Conservation (phyloP, 305 asterid species). For the Fraxinus latifolia region DNA sequence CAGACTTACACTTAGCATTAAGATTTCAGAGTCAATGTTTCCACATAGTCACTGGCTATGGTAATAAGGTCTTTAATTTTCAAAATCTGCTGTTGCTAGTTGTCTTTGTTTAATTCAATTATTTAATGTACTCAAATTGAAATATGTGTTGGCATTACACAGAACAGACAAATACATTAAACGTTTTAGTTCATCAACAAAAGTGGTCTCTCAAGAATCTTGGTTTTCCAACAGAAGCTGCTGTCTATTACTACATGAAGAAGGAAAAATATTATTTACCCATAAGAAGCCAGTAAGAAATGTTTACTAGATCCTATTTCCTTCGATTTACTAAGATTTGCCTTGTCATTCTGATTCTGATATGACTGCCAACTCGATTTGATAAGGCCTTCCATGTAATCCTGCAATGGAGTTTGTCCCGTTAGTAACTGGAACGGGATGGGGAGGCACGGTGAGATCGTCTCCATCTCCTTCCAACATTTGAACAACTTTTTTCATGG, state of each 20-base stretch:
- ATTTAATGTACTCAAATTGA: not conserved
- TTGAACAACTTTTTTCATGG: slow-evolving; percentile 25
- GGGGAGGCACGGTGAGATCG: slow-evolving; percentile 18
- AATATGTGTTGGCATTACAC: not conserved
- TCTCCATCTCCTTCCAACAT: slow-evolving; percentile 31
- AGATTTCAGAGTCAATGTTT: too few species aligned
- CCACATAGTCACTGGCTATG: not conserved
- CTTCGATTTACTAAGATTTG: not conserved
- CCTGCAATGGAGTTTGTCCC: not conserved
- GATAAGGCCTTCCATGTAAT: not conserved
- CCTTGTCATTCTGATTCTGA: slow-evolving; percentile 9
- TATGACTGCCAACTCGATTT: not conserved
- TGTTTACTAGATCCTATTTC: not conserved
- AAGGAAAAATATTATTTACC: not conserved
- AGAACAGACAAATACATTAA: not conserved
- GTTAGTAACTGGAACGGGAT: slow-evolving; percentile 11
- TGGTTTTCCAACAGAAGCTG: not conserved
- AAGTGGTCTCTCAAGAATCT: not conserved
- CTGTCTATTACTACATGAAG: not conserved
- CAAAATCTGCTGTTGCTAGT: not conserved
- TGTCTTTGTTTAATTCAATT: not conserved
- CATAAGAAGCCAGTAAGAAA: not conserved
- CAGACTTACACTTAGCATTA: not conserved
- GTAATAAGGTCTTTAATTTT: not conserved
- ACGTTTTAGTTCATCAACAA: too few species aligned